Percentiles rank a stretch among this genome's conserved stretches.
Conservation (phyloP, 1,284 basidiomycete genomes). For the Fomitiporia mediterranea region DNA sequence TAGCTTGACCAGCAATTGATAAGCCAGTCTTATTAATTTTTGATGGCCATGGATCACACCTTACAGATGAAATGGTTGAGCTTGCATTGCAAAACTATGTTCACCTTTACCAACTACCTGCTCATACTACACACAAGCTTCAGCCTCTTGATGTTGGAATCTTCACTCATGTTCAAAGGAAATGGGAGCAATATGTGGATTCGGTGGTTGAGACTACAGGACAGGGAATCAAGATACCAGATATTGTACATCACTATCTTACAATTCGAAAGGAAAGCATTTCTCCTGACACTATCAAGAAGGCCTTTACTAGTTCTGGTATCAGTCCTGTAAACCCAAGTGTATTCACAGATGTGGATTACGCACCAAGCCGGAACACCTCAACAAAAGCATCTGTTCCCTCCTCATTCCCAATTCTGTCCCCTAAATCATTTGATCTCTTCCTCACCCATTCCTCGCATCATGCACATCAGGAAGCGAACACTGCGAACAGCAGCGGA, state of each 20-base stretch:
- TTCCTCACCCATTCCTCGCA: slow-evolving; percentile 26
- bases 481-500: background rate
- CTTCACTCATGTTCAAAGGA: background rate
- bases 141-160: background rate
- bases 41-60: background rate
- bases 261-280: no score
- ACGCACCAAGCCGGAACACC: no score
- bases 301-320: no score
- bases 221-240: background rate
- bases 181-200: background rate
- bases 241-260: no score
- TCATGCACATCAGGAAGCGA: slow-evolving; percentile 27
- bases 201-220: background rate
- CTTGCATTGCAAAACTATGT: background rate
- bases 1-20: background rate
- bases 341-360: no score
- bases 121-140: background rate
- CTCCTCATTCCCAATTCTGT: no score
- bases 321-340: no score
- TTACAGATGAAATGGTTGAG: background rate
- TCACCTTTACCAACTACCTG: background rate
- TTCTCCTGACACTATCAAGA: no score
- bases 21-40: background rate
- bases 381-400: no score
- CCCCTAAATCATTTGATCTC: slow-evolving; percentile 19